Base-by-base conservation (phyloP, 495 filamentous ascomycete species). In the Articulospora tetracladia region DNA sequence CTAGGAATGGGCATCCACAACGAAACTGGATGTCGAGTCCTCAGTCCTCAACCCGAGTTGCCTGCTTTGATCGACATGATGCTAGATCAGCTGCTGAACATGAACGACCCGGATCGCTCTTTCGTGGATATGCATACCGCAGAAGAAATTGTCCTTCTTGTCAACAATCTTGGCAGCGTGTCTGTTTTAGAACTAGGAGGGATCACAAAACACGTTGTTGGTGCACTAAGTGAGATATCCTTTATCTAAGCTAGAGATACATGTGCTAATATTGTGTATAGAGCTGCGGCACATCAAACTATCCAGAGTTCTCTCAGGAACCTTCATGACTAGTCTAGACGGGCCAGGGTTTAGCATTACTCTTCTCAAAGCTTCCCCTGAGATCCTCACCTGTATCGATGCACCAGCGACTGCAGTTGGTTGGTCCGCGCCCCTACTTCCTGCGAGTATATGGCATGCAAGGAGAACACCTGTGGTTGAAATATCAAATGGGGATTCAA, bases 331-430 rank as follows among this genome's bases (percentile, higher is more conserved):
- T 46, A 92, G 89, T 66, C 77, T 98, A 58, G 95, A 98, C 66
- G 91, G 91, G 0, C 80, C 91, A 25, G 93, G 93, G 11, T 97
- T 98, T 76, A 93, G 88, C 68, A 85, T 95, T 66, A 86, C 87
- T 6, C 68, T 98, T 25, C 74, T 98, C 49, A 92, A 89, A 67
- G 55, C 55, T 24, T 50, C 55, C 20, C 17, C 44, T 1, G 44
- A 58, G 41, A 83, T 90, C 77, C 67, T 91, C 27, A 81, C 87
- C 51, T 80, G 89, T 25, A 74, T 91, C 6, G 88, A 91, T 70
- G 82, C 85, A 1, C 85, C 86, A 6, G 81, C 85, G 6, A 83
- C 88, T 64, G 83, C 84, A 1, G 76, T 81, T 27, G 88, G 86
- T 39, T 91, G 88, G 88, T 72, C 84, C 7, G 79, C 82, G 20